Evolutionary conservation across 2,329 filamentous ascomycete genomes (phyloP), one percentile per base, ranked within the genome.

Genomic region (Amauroascus niger): DNA sequence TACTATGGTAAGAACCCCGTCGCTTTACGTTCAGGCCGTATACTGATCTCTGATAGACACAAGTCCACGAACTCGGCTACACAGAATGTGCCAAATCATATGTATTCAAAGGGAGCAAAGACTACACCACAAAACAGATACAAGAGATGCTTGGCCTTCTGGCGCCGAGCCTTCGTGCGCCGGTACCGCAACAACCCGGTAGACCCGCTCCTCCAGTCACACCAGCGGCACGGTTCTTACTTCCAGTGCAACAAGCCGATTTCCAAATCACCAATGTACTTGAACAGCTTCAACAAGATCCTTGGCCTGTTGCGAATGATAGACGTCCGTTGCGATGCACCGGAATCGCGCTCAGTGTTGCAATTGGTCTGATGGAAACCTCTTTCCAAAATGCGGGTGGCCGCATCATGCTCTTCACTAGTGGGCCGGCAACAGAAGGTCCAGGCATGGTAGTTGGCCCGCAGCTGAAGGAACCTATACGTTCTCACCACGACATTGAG

Each of bases 51-150:
- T 46, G 13, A 44, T 61, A 89, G 86, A 83, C 88, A 30, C 90
- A 96, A 80, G 88, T 98, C 16, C 93, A 98, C 68, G 93, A 98
- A 72, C 88, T 98, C 61, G 93, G 93, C 53, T 98, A 98, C 68
- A 90, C 87, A 53, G 93, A 97, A 72, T 98, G 93, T 71, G 88
- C 93, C 60, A 98, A 97, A 73, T 96, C 91, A 5, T 98, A 96
- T 65, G 93, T 98, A 40, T 98, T 98, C 79, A 83, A 91, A 54
- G 93, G 93, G 37, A 96, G 84, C 77, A 98, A 97, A 76, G 93
- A 98, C 65, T 98, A 98, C 70, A 80, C 84, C n/a, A 87, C 90
- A 52, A 97, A 97, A 74, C 90, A 97, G 69, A 89, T 98, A n/a
- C 91, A 97, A 71, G 93, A 98, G 67, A 98, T 98, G 93, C 83